Conservation (phyloP, 139 green algal genomes). For the Micractinium sp. region DNA sequence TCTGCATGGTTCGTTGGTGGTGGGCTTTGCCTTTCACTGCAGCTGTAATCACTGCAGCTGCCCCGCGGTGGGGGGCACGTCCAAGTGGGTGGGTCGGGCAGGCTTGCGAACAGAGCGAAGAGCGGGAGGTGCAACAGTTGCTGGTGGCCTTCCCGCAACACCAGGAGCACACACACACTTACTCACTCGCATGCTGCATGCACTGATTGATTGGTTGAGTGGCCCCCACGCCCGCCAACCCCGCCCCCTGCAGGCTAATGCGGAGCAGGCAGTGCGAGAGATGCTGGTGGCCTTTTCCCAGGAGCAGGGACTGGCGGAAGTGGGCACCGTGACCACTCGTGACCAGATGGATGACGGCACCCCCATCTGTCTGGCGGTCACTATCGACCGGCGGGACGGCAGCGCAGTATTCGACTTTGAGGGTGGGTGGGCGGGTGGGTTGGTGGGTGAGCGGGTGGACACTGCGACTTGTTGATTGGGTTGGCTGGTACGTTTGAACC, state of each 20-base stretch:
- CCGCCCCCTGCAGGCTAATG: slow-evolving; percentile 63
- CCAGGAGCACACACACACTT: neutral
- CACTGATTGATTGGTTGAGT: too few relatives aligned
- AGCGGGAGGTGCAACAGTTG: too few relatives aligned
- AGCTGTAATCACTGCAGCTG: too few relatives aligned
- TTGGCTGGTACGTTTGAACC: too few relatives aligned
- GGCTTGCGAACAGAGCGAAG: too few relatives aligned
- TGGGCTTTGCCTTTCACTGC: too few relatives aligned
- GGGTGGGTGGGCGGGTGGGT: slow-evolving; percentile 38
- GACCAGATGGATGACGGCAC: slow-evolving; percentile 97
- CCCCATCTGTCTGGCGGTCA: slow-evolving; percentile 82
- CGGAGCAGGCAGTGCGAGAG: slow-evolving; percentile 83
- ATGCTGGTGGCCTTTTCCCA: slow-evolving; percentile 86
- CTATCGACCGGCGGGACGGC: slow-evolving; percentile 80
- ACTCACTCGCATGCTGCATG: neutral
- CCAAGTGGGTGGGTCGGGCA: too few relatives aligned
- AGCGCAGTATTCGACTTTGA: slow-evolving; percentile 92
- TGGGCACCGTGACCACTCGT: slow-evolving; percentile 74
- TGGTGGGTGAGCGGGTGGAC: neutral
- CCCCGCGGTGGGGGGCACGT: too few relatives aligned
- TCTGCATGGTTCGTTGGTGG: too few relatives aligned
- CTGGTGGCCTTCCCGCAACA: neutral
- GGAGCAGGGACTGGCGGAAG: slow-evolving; percentile 71
- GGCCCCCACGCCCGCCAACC: neutral
- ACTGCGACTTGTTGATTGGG: neutral